A percentile compares a stretch with the other conserved stretches of the same genome.
Conservation (phyloP, 2,329 filamentous ascomycete species). For the Sporothrix euskadiensis region DNA sequence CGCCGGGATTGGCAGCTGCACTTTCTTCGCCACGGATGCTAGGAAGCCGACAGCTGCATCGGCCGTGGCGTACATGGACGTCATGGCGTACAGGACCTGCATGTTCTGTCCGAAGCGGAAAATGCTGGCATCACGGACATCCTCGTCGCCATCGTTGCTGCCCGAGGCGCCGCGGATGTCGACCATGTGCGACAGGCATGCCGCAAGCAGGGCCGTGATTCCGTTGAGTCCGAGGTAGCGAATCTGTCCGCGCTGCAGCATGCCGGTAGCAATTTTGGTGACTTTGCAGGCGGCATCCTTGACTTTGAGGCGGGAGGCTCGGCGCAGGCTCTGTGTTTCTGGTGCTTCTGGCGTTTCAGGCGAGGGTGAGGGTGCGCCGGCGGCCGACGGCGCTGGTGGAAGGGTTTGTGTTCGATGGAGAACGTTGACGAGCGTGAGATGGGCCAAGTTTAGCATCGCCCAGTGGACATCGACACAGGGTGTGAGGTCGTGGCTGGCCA, state of each 20-base stretch:
- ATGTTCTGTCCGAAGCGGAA: conserved; percentile 22
- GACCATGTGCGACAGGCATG: conserved; percentile 23
- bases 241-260: conserved; percentile 19
- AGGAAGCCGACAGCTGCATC: conserved; percentile 7
- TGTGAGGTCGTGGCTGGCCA: not conserved
- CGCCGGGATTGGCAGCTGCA: not conserved
- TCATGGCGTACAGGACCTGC: conserved; percentile 21
- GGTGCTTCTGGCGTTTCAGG: not conserved
- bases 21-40: conserved; percentile 4
- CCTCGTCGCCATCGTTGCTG: not conserved
- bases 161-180: conserved; percentile 20
- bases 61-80: conserved; percentile 11
- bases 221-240: conserved; percentile 23
- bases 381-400: not conserved
- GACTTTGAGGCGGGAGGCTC: not conserved
- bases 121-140: conserved; percentile 24
- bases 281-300: conserved; percentile 21
- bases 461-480: conserved; percentile 18
- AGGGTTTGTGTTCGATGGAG: conserved; percentile 18
- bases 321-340: not conserved
- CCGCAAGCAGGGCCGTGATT: conserved; percentile 21
- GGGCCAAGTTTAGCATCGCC: conserved; percentile 17
- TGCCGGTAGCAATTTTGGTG: not conserved
- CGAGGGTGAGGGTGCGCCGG: not conserved
- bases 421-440: conserved; percentile 18